Percentiles rank a stretch among this genome's conserved stretches.
phyloP scores from a whole-genome alignment of 2,329 filamentous ascomycete genomes.

The Colletotrichum sp. region DNA sequence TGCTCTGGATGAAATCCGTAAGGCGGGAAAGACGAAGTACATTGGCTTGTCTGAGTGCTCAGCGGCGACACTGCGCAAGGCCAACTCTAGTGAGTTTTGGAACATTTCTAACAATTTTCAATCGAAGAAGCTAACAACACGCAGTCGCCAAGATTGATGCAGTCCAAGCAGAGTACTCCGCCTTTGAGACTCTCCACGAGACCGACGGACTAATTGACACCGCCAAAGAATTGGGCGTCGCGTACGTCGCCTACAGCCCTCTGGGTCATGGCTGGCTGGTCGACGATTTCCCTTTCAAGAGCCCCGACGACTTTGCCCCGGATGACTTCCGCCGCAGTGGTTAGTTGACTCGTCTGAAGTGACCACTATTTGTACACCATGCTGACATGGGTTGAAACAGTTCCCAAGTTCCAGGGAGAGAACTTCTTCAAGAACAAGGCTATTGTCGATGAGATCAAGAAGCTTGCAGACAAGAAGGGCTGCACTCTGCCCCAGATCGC shows the following conservation, averaged over 20 bases:
- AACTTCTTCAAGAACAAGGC: constrained; percentile 48
- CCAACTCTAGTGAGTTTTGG: constrained; percentile 41
- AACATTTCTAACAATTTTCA: background rate
- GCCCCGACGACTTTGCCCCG: constrained; percentile 48
- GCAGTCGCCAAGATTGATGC: constrained; percentile 51
- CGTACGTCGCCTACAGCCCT: constrained; percentile 50
- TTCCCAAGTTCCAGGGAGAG: constrained; percentile 43
- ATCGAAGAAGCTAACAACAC: background rate
- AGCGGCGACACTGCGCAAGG: constrained; percentile 45
- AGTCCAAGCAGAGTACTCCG: constrained; percentile 49
- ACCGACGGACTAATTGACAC: constrained; percentile 40
- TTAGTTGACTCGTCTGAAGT: constrained; percentile 24
- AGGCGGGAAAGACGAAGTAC: constrained; percentile 50
- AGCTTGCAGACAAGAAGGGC: constrained; percentile 36
- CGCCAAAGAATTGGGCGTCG: constrained; percentile 41
- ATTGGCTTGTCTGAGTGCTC: constrained; percentile 53
- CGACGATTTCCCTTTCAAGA: constrained; percentile 43
- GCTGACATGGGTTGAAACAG: constrained; percentile 26
- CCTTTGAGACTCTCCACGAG: constrained; percentile 26
- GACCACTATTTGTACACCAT: background rate
- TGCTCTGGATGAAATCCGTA: constrained; percentile 49
- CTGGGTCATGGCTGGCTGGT: constrained; percentile 52
- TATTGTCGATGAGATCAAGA: constrained; percentile 45
- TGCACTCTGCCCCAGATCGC: constrained; percentile 39
- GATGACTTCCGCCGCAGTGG: constrained; percentile 43